phyloP scores from a whole-genome alignment of 2,329 filamentous ascomycete species.

The Aspergillus quadricinctus region DNA sequence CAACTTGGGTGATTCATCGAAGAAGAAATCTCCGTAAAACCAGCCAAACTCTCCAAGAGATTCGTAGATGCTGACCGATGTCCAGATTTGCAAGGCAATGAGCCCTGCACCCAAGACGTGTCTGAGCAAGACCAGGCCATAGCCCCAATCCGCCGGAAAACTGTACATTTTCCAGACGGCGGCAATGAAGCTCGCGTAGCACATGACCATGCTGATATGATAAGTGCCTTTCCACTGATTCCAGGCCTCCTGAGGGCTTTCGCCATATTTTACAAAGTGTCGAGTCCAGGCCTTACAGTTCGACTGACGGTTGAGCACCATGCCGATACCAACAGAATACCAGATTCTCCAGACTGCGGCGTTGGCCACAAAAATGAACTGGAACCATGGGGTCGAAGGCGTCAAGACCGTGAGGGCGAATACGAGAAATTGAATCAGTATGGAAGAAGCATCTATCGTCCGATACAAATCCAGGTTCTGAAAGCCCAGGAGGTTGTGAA shows the following conservation, averaged over 20 bases:
- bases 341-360: constrained; percentile 82
- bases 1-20: constrained; percentile 79
- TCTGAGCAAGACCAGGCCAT: constrained; percentile 78
- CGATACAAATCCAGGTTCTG: constrained; percentile 85
- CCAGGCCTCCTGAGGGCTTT: constrained; percentile 88
- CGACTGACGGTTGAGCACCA: constrained; percentile 80
- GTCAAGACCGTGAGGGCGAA: constrained; percentile 69
- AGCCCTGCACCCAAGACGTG: constrained; percentile 80
- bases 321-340: constrained; percentile 84
- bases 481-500: constrained; percentile 79
- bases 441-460: constrained; percentile 74
- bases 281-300: constrained; percentile 91
- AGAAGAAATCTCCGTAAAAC: constrained; percentile 99
- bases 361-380: constrained; percentile 74
- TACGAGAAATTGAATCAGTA: constrained; percentile 73
- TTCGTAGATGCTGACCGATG: constrained; percentile 86
- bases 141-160: constrained; percentile 78
- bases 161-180: constrained; percentile 96
- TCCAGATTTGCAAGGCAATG: constrained; percentile 87
- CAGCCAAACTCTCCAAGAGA: constrained; percentile 96
- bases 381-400: constrained; percentile 69
- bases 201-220: constrained; percentile 86
- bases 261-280: constrained; percentile 95
- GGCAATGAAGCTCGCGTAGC: constrained; percentile 81
- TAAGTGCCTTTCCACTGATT: constrained; percentile 96